Conservation (phyloP, 495 filamentous ascomycete species). For the Talaromyces nanjingensis region DNA sequence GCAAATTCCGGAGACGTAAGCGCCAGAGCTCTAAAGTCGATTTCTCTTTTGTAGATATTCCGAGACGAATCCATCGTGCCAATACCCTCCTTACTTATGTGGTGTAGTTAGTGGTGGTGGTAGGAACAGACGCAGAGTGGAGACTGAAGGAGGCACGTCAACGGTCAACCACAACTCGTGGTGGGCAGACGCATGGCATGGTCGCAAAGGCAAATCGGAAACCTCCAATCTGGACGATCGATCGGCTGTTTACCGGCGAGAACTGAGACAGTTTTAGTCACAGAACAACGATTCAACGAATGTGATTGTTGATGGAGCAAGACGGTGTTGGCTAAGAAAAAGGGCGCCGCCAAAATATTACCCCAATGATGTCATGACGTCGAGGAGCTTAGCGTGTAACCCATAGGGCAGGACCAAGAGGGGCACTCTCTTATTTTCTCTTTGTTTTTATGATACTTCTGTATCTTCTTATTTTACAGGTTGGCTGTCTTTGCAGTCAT, state of each 20-base stretch:
- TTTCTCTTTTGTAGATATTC: conserved; percentile 51
- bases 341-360: neutral
- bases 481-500: neutral
- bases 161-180: neutral
- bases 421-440: neutral
- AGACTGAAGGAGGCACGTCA: neutral
- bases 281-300: neutral
- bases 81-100: too few relatives aligned
- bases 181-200: neutral
- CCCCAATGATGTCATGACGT: conserved; percentile 6
- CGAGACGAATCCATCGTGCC: conserved; percentile 26
- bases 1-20: conserved; percentile 52
- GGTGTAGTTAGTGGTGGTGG: neutral
- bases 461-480: neutral
- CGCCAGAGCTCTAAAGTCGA: conserved; percentile 57
- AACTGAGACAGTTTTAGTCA: neutral
- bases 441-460: neutral
- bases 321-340: neutral
- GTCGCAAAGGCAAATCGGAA: neutral
- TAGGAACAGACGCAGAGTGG: neutral
- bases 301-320: neutral
- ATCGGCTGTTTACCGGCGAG: neutral
- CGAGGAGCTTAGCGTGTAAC: neutral
- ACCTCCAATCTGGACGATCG: neutral
- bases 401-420: neutral